phyloP scores from a whole-genome alignment of 257 asterid species.

The Capsicum baccatum region DNA sequence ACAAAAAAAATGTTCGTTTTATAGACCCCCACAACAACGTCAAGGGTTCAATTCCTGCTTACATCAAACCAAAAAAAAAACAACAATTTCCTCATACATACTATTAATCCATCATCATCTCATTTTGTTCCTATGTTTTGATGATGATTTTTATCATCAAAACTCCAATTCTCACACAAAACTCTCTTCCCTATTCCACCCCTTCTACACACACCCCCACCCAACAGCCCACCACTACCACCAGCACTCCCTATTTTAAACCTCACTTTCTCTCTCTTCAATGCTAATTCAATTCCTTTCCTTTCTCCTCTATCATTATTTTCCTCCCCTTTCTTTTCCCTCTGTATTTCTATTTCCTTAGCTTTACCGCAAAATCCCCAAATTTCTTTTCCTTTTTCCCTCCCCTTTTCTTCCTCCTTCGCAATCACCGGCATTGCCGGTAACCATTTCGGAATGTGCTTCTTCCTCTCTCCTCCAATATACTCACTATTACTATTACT shows the following conservation, averaged over 20 bases:
- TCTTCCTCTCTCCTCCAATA: slow-evolving; percentile 32
- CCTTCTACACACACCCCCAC: slow-evolving; percentile 28
- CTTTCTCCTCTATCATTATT: too few relatives aligned
- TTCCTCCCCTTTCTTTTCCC: background rate
- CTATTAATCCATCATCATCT: background rate
- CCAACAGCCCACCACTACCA: slow-evolving; percentile 18
- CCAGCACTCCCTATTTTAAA: slow-evolving; percentile 37
- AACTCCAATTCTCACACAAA: slow-evolving; percentile 34
- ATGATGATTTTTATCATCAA: background rate
- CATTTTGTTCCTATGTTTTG: background rate
- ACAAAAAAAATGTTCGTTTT: background rate
- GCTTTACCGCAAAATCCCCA: slow-evolving; percentile 37
- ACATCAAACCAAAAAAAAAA: background rate
- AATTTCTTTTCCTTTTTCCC: slow-evolving; percentile 30
- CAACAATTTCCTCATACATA: background rate
- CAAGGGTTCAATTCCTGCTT: slow-evolving; percentile 20
- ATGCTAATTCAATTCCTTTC: slow-evolving; percentile 27
- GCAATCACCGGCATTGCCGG: slow-evolving; percentile 46
- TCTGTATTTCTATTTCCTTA: background rate
- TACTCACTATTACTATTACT: slow-evolving; percentile 13
- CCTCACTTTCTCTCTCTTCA: slow-evolving; percentile 43
- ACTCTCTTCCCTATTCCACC: slow-evolving; percentile 52
- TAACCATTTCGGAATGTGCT: slow-evolving; percentile 63
- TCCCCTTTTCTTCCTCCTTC: slow-evolving; percentile 28
- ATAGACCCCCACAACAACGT: background rate